Base-by-base conservation (phyloP, 129 eudicot genomes). In the Sambucus nigra region DNA sequence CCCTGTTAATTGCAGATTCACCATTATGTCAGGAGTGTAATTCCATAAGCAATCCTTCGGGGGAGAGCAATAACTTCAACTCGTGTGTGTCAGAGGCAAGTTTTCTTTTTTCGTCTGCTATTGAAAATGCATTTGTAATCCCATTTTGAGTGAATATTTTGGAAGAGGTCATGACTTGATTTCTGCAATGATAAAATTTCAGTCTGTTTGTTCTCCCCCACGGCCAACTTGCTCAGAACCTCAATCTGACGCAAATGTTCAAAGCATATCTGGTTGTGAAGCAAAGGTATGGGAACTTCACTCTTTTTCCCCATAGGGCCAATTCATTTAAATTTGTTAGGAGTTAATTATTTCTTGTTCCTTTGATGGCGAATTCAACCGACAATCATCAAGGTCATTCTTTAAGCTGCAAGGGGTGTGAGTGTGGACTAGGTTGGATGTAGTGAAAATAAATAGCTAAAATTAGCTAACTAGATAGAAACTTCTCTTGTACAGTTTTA, bases 51-150 rank as follows among this genome's bases (percentile, higher is more conserved):
- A 58, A 53, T 35, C 40, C 61, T 26, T 23, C 27, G 51, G 59
- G 25, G 53, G 63, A 60, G 61, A 66, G 61, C 46, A 67, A 52
- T 13, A 55, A 49, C 32, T 33, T 28, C 41, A 66, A 68, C 54
- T 71, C 75, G 42, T 58, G 68, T 57, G 55, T 62, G 22, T 63
- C 64, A 31, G 77, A 76, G 75, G 88, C 68, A 61, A 65, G 88
- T 73, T 33, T 29, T 58, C 13, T 38, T 29, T 2, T 53, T 28
- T 28, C 55, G n/a, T n/a, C 52, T n/a, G 23, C 25, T 41, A 25
- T 25, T 51, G 62, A 25, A 39, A 59, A 66, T 19, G 24, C 5
- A 53, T 5, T 27, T 62, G 5, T 0, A 25, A 31, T 31, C 20
- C 5, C 16, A 35, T 9, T 33, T 18, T 19, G 60, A 7, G 60